Evolutionary conservation across 2,329 filamentous ascomycete genomes (phyloP).

Genomic region (Aspergillus tubingensis): DNA sequence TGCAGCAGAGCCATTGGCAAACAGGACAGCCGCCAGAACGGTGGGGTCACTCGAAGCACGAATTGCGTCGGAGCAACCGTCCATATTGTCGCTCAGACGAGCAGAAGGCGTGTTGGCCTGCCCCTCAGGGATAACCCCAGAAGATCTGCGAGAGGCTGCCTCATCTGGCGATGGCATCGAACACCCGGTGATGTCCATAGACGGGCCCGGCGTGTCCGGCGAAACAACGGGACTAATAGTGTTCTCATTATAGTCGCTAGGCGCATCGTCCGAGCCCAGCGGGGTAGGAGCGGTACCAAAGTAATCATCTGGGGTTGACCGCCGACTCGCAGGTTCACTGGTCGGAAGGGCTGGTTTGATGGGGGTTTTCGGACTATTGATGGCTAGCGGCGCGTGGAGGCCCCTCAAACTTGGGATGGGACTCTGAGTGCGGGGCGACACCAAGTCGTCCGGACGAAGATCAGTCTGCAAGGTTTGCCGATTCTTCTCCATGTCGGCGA

Average conservation of each 20-base stretch:
- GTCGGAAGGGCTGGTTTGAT: constrained; percentile 15
- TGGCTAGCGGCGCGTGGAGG: constrained; percentile 12
- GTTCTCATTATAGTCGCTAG: constrained; percentile 33
- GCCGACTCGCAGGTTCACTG: constrained; percentile 6
- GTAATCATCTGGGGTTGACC: constrained; percentile 16
- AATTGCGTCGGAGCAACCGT: constrained; percentile 15
- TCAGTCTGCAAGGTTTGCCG: constrained; percentile 29
- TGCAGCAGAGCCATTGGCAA: constrained; percentile 24
- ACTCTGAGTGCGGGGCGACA: constrained; percentile 41
- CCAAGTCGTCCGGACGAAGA: constrained; percentile 22
- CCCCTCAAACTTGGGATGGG: constrained; percentile 24
- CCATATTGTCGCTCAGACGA: background rate
- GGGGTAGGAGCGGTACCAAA: constrained; percentile 22
- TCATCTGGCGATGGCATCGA: constrained; percentile 21
- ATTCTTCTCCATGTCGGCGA: constrained; percentile 35
- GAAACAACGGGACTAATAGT: constrained; percentile 37
- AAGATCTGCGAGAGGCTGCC: constrained; percentile 33
- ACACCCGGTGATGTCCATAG: constrained; percentile 38
- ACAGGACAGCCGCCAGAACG: constrained; percentile 31
- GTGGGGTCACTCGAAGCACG: constrained; percentile 28
- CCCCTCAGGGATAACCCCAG: constrained; percentile 32
- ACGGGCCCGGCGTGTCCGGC: constrained; percentile 37
- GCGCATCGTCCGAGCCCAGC: constrained; percentile 15
- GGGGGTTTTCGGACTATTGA: constrained; percentile 10
- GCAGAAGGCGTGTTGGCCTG: constrained; percentile 16